phyloP scores from a whole-genome alignment of 192 early-diverging fungal genomes.

The Cladochytrium replicatum region DNA sequence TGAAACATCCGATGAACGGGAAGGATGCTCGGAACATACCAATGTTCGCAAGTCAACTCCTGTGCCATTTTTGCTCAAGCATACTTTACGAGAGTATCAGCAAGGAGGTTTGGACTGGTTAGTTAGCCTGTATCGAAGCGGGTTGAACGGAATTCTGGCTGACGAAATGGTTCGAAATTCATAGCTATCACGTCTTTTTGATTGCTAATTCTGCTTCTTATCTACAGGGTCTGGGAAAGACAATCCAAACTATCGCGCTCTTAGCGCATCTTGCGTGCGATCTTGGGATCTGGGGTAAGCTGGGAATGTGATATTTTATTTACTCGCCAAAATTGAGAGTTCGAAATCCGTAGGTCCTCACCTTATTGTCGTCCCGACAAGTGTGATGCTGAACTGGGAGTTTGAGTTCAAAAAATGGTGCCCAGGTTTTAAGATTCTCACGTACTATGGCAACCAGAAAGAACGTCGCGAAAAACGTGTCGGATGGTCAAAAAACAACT shows the following conservation, averaged over 20 bases:
- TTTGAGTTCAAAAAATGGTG: slow-evolving; percentile 71
- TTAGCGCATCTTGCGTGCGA: slow-evolving; percentile 72
- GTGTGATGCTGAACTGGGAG: slow-evolving; percentile 87
- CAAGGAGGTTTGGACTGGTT: slow-evolving; percentile 93
- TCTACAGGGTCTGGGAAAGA: slow-evolving; percentile 33
- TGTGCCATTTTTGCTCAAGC: too few species aligned
- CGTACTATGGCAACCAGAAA: slow-evolving; percentile 75
- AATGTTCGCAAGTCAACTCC: slow-evolving; percentile 76
- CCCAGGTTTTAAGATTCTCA: slow-evolving; percentile 47
- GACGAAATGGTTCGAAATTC: slow-evolving; percentile 70
- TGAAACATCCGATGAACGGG: slow-evolving; percentile 46
- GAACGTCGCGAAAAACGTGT: slow-evolving; percentile 60
- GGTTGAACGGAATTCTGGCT: slow-evolving; percentile 89
- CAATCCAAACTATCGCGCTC: slow-evolving; percentile 89
- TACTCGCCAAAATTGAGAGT: too few species aligned
- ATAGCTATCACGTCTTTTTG: background rate
- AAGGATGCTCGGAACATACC: slow-evolving; percentile 42
- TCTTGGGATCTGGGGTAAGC: slow-evolving; percentile 65
- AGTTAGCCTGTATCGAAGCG: slow-evolving; percentile 88
- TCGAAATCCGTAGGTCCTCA: too few species aligned
- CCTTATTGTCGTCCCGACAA: slow-evolving; percentile 80
- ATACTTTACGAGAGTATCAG: slow-evolving; percentile 94
- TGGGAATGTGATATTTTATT: too few species aligned
- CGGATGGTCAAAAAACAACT: slow-evolving; percentile 60
- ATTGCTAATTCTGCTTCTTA: background rate